These are phyloP conservation scores for Ceratocystis albifundus DNA, from an alignment of 2,329 filamentous ascomycete species.

Conservation along the genomic window DNA sequence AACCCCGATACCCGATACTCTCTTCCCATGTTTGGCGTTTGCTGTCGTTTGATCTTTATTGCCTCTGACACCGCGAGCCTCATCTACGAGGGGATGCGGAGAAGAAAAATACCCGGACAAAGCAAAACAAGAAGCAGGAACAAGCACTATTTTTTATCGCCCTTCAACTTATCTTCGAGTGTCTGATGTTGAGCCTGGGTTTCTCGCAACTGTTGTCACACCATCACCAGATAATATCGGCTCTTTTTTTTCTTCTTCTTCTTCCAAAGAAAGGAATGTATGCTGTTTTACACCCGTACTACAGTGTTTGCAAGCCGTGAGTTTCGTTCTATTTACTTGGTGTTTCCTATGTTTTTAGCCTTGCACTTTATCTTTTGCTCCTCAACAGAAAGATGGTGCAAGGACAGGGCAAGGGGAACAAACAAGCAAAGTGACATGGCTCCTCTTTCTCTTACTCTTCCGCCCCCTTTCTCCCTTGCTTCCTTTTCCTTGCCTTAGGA, in stretches of 20 bases:
- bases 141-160: no score
- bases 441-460: not conserved
- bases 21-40: not conserved
- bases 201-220: no score
- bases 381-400: no score
- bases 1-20: not conserved
- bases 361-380: not conserved
- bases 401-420: no score
- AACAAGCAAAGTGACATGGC: not conserved
- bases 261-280: not conserved
- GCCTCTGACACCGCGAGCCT: conserved; percentile 4
- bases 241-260: not conserved
- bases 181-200: not conserved
- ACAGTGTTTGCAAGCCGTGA: not conserved
- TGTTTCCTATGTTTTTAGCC: not conserved
- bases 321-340: no score
- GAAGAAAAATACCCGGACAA: no score
- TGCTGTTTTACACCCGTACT: not conserved
- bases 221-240: no score
- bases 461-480: not conserved
- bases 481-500: not conserved
- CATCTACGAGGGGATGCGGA: not conserved
- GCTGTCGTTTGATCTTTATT: not conserved
- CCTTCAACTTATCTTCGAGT: not conserved
- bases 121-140: no score